Base-by-base conservation (phyloP, 2,329 filamentous ascomycete genomes). In the Epichloe glyceriae region DNA sequence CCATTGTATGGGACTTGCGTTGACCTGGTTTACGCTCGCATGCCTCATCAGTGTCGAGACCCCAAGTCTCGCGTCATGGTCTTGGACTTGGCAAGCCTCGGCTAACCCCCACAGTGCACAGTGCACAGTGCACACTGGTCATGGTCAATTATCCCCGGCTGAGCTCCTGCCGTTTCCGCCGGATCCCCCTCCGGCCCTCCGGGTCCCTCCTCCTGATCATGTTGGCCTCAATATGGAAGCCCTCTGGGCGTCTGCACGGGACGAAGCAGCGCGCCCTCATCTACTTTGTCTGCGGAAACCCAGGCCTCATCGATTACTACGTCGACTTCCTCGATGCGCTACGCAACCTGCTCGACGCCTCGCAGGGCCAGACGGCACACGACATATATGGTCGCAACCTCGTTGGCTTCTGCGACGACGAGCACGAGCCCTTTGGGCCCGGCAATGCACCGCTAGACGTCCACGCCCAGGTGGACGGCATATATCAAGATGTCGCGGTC, bases 221-320 rank as follows among this genome's bases (percentile, higher is more conserved):
- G 62, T 52, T 50, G 2, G 52, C 60, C 7, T 52, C 56, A n/a
- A 59, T 66, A 40, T 65, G 57, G 48, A 52, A 66, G 8, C 64
- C 63, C 5, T 62, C 66, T 20, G 54, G 52, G 22, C 55, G 56
- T 46, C 53, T 53, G 26, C 55, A 56, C 19, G 46, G 48, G 8
- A 51, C 57, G 45, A 51, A 53, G 17, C 54, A 55, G 14, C 67
- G 61, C 53, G 68, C 67, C 53, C 75, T 89, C 47, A 69, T 90
- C 57, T 88, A 81, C 69, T 84, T 87, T 65, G 73, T 91, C 40
- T 79, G 83, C 30, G 86, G 86, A 19, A 91, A 91, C 56, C 86
- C 86, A 5, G 86, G 86, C 5, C 71, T 88, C 17, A 76, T 89
- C 47, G 78, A 75, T 51, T 91, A 86, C 72, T 91, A 91, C 65